Evolutionary conservation across 2,329 filamentous ascomycete genomes (phyloP), one percentile per base, ranked within the genome.

Genomic region (Penicillium sp.): DNA sequence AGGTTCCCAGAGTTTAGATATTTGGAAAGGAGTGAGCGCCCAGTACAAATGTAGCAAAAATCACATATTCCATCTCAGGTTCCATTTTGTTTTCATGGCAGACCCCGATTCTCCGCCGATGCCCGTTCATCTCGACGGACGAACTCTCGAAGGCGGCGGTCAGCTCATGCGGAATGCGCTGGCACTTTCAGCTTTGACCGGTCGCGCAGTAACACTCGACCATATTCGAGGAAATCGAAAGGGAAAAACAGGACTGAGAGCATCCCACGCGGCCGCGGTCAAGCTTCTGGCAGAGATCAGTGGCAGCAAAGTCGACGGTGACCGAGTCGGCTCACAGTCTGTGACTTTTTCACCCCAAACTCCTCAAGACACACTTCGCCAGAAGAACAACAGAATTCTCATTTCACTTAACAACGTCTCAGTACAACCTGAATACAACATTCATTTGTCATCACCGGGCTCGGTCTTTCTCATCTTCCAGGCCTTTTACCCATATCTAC

Each of bases 71-170:
- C 3, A 20, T 13, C 35, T 24, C 12, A 15, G 13, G n/a, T 13
- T 27, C 15, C 24, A 27, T 40, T 4, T 46, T 24, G 23, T 45
- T 28, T 9, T 28, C 42, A 42, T 44, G 52, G 25, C 40, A 28
- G 8, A 13, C n/a, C 35, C 6, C 20, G 27, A 9, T 15, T 13
- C 47, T 13, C 44, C 44, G 41, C 50, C n/a, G 29, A 35, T 20
- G n/a, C 32, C 45, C 35, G 46, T 77, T 24, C 61, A 69, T 43
- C 65, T 83, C 9, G 75, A 81, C 60, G 81, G 81, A 42, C 75
- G 74, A 15, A 81, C 75, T 3, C 75, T 83, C 18, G 81, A 84
- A 73, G 81, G 81, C 33, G 81, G 81, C 24, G 81, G 81, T 12
- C 81, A 84, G 63, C 71, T 84, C 2, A 70, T 83, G 38, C 79